Conservation (phyloP, 495 filamentous ascomycete genomes). For the Talaromyces wortmannii region DNA sequence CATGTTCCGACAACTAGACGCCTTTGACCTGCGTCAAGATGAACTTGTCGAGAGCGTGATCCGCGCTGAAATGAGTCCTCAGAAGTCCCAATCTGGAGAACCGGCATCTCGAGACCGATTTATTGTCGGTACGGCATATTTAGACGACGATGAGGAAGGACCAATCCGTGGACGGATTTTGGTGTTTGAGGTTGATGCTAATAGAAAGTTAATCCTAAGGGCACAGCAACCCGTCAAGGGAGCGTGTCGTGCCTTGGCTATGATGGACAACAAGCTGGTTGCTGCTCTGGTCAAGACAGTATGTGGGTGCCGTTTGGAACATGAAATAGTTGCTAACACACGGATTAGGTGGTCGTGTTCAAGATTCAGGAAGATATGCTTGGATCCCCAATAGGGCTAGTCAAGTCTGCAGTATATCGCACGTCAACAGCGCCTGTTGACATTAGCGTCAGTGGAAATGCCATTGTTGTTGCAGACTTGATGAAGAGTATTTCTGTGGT, state of each 20-base stretch:
- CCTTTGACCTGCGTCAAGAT: constrained; percentile 44
- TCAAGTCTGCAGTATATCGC: constrained; percentile 65
- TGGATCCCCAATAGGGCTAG: constrained; percentile 40
- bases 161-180: constrained; percentile 69
- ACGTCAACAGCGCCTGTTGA: constrained; percentile 83
- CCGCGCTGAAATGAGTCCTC: constrained; percentile 64
- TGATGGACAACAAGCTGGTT: constrained; percentile 71
- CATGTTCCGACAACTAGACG: constrained; percentile 47
- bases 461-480: constrained; percentile 81
- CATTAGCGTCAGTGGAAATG: constrained; percentile 57
- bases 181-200: constrained; percentile 72
- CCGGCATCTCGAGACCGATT: constrained; percentile 59
- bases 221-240: constrained; percentile 59
- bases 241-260: constrained; percentile 68
- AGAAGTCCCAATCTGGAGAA: constrained; percentile 40
- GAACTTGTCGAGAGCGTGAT: constrained; percentile 85
- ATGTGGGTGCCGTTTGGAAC: constrained; percentile 31
- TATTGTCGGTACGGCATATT: constrained; percentile 76
- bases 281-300: constrained; percentile 84
- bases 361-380: constrained; percentile 39
- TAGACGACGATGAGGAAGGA: constrained; percentile 51
- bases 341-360: constrained; percentile 48
- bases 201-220: constrained; percentile 62
- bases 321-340: constrained; percentile 10
- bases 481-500: constrained; percentile 89